phyloP scores from a whole-genome alignment of 1,139 yeast genomes.

The Pichia sp. region DNA sequence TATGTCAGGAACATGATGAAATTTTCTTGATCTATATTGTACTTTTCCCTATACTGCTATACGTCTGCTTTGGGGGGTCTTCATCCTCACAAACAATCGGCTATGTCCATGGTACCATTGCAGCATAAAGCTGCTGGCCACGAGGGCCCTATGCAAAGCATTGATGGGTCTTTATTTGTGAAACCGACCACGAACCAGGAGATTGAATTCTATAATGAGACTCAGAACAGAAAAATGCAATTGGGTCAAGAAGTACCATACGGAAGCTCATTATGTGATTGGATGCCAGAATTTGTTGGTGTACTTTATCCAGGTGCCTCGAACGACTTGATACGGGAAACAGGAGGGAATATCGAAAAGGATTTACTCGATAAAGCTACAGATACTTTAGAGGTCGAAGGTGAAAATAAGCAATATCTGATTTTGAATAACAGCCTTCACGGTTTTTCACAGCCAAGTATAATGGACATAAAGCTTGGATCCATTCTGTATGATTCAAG shows the following conservation, averaged over 20 bases:
- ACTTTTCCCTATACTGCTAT: too few relatives aligned
- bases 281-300: conserved; percentile 49
- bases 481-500: conserved; percentile 58
- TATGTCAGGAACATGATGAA: background rate
- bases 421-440: conserved; percentile 69
- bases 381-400: conserved; percentile 13
- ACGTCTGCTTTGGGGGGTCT: too few relatives aligned
- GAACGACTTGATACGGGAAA: conserved; percentile 21
- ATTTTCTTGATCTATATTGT: background rate
- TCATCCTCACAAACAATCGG: background rate
- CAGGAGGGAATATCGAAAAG: conserved; percentile 14
- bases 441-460: conserved; percentile 62
- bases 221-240: conserved; percentile 24
- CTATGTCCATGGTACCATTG: conserved; percentile 28
- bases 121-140: conserved; percentile 83
- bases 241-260: conserved; percentile 29
- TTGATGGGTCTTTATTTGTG: conserved; percentile 61
- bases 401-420: conserved; percentile 36
- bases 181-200: conserved; percentile 67
- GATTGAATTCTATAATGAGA: conserved; percentile 58
- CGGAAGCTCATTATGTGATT: conserved; percentile 44
- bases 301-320: conserved; percentile 39
- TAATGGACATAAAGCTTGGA: conserved; percentile 84
- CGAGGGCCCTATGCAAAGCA: conserved; percentile 64
- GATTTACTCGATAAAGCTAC: conserved; percentile 8